Conservation (phyloP, 768 basidiomycete species). For the Crassisporium funariophilum region DNA sequence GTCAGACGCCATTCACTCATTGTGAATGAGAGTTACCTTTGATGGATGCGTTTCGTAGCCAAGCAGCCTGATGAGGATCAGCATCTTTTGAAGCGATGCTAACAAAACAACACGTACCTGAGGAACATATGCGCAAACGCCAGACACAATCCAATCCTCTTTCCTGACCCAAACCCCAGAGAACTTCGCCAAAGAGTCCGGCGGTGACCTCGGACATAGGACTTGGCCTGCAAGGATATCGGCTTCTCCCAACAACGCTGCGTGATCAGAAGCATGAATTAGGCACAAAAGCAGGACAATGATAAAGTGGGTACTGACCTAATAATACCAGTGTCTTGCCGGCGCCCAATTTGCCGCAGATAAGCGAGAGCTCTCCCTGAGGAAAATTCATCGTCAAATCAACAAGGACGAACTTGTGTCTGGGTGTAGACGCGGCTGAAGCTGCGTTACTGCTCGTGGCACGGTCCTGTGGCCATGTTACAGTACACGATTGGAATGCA, state of each 20-base stretch:
- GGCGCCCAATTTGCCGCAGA: conserved; percentile 88
- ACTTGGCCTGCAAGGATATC: conserved; percentile 83
- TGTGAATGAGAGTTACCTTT: conserved; percentile 10
- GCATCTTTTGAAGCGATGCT: conserved; percentile 21
- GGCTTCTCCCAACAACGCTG: conserved; percentile 85
- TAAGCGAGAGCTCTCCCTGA: conserved; percentile 71
- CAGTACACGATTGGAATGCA: conserved; percentile 80
- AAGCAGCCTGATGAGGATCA: conserved; percentile 46
- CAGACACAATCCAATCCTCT: conserved; percentile 76
- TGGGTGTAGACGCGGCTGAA: conserved; percentile 71
- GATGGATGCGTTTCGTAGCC: conserved; percentile 71
- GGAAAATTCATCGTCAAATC: conserved; percentile 82
- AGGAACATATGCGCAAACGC: conserved; percentile 87
- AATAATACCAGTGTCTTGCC: conserved; percentile 88
- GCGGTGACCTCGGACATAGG: conserved; percentile 81
- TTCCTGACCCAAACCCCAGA: conserved; percentile 39
- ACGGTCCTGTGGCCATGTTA: conserved; percentile 90
- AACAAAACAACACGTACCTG: conserved; percentile 49
- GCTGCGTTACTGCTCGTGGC: conserved; percentile 44
- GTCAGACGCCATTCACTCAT: background rate
- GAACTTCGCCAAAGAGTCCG: conserved; percentile 72
- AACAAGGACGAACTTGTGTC: conserved; percentile 76
- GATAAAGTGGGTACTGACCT: conserved; percentile 35
- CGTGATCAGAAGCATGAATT: background rate
- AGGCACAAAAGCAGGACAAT: background rate